These are phyloP conservation scores for Comarum palustre DNA, from an alignment of 306 rosid genomes.

Conservation along the genomic window DNA sequence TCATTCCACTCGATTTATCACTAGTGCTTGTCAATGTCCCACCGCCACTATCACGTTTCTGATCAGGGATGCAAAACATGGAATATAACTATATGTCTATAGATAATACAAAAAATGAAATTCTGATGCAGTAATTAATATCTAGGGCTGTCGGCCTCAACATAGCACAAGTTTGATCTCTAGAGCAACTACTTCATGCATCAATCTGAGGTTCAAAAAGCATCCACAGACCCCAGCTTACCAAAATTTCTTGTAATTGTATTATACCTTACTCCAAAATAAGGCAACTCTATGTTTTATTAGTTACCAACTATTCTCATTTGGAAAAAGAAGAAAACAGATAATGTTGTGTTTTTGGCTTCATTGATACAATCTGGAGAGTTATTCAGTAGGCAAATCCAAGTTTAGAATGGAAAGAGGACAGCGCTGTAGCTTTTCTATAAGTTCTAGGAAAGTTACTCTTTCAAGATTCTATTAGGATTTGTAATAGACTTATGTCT, in stretches of 20 bases:
- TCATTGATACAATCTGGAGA: no score
- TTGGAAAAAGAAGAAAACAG: neutral
- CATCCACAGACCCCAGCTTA: neutral
- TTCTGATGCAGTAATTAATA: neutral
- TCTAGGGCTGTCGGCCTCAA: neutral
- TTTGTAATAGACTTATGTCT: no score
- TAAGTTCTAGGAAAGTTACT: no score
- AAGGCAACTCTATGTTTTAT: neutral
- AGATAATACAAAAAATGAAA: neutral
- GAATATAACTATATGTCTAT: slow-evolving; percentile 12
- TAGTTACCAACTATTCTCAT: neutral
- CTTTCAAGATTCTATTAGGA: no score
- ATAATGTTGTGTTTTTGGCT: no score
- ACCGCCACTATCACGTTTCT: slow-evolving; percentile 84
- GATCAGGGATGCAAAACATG: slow-evolving; percentile 35
- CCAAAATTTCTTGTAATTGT: neutral
- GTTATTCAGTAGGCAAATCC: no score
- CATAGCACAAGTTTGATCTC: neutral
- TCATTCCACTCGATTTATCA: slow-evolving; percentile 89
- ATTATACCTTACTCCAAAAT: neutral
- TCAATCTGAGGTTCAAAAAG: neutral
- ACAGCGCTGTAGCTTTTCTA: no score
- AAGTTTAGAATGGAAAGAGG: no score
- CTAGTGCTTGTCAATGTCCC: slow-evolving; percentile 59
- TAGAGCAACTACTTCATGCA: slow-evolving; percentile 1